Base-by-base conservation (phyloP, 176 grass and related monocot species). In the Zea luxurians region DNA sequence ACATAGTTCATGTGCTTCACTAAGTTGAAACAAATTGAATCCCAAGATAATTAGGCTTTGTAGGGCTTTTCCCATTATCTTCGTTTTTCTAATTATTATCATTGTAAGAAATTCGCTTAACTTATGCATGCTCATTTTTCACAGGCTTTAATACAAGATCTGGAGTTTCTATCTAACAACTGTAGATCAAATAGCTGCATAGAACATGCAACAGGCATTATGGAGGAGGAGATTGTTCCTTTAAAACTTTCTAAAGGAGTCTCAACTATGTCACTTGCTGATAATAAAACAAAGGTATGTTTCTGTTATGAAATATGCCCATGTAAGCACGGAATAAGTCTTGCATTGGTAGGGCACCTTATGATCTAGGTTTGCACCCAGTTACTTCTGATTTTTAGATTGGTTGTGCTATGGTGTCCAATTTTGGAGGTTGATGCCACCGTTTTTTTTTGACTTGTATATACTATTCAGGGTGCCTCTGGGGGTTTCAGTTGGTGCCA, bases 131-230 rank as follows among this genome's bases (percentile, higher is more conserved):
- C 27, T 54, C 21, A 58, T 84, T 80, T 85, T 66, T 82, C 75
- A 46, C 89, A 99, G 96, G 73, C 58, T 86, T 92, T 92, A 82
- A 37, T 87, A 67, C 83, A 86, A 83, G 96, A 90, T 46, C 63
- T 99, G 53, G 90, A 90, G 81, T 82, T 74, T 79, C 90, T 99
- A 20, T 88, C 83, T 64, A 88, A 92, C 41, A 92, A 88, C 35
- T 99, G 96, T 81, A 90, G 96, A 89, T 90, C 96, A 13, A 94
- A 61, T 83, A 92, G 83, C 73, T 99, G 90, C 71, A 92, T 99
- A 71, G 96, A 99, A 85, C 96, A 99, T 85, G 92, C 96, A 71
- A 85, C 81, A 34, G 92, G 92, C 66, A 87, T 99, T 86, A 85
- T 92, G 80, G 96, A 95, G 70, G 96, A 89, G 63, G 92, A 99